Evolutionary conservation across 1,284 basidiomycete species (phyloP).

Genomic region (Boletellus dicymbophilus): DNA sequence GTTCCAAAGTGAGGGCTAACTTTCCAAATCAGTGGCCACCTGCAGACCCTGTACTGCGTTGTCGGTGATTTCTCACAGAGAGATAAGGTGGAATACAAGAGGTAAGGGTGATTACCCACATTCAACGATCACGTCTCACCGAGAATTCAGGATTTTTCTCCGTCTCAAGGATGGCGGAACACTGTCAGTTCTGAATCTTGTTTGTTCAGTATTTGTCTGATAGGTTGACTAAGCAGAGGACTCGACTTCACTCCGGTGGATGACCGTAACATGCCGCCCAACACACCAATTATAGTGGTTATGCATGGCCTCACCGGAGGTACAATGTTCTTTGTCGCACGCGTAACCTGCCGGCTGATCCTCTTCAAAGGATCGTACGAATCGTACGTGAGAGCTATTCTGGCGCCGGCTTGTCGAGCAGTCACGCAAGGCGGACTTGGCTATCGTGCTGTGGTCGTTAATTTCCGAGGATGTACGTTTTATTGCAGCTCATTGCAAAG

Average conservation of each 20-base stretch:
- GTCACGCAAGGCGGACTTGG: conserved; percentile 79
- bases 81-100: conserved; percentile 67
- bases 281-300: conserved; percentile 82
- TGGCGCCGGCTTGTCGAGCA: conserved; percentile 71
- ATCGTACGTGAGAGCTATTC: conserved; percentile 82
- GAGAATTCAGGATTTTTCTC: conserved; percentile 50
- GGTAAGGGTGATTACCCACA: conserved; percentile 38
- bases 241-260: conserved; percentile 72
- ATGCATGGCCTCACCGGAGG: conserved; percentile 89
- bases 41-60: conserved; percentile 73
- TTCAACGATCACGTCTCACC: conserved; percentile 4
- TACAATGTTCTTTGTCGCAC: conserved; percentile 23
- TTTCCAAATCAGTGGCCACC: conserved; percentile 56
- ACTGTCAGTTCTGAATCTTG: conserved; percentile 45
- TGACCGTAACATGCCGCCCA: conserved; percentile 51
- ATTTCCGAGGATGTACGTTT: conserved; percentile 87
- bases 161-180: conserved; percentile 71
- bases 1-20: conserved; percentile 8
- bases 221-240: conserved; percentile 44
- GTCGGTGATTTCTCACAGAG: conserved; percentile 72
- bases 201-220: neutral
- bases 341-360: conserved; percentile 8
- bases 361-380: conserved; percentile 78
- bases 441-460: conserved; percentile 86
- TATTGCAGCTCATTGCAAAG: conserved; percentile 8